phyloP scores from a whole-genome alignment of 179 eudicot species.

The Drosera spatulata region DNA sequence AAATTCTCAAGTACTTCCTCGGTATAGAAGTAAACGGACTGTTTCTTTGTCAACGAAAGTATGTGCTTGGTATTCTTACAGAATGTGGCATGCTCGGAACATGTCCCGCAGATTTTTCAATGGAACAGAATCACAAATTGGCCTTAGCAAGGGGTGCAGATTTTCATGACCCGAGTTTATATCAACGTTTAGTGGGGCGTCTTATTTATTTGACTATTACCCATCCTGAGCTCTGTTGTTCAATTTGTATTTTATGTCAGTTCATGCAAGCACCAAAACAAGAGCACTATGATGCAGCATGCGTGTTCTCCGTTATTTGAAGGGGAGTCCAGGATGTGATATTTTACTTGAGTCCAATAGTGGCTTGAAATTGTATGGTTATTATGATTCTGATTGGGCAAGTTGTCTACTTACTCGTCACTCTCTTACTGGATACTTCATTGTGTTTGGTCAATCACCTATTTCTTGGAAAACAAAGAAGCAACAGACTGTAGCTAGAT shows the following conservation, averaged over 20 bases:
- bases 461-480: neutral
- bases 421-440: neutral
- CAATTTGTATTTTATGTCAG: neutral
- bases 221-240: neutral
- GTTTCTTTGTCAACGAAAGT: neutral
- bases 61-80: neutral
- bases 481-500: neutral
- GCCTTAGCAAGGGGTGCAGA: neutral
- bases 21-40: neutral
- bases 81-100: neutral
- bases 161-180: neutral
- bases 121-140: neutral
- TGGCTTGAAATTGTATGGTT: neutral
- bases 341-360: neutral
- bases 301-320: neutral
- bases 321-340: neutral
- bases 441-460: neutral
- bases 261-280: neutral
- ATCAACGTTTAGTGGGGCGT: neutral
- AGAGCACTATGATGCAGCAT: neutral
- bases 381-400: neutral
- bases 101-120: neutral
- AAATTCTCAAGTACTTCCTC: neutral
- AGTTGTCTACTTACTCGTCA: neutral
- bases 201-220: constrained; percentile 5